A percentile compares a stretch with the other conserved stretches of the same genome.
Evolutionary conservation across 805 yeast species (phyloP).

Genomic region (Saturnispora diversa): DNA sequence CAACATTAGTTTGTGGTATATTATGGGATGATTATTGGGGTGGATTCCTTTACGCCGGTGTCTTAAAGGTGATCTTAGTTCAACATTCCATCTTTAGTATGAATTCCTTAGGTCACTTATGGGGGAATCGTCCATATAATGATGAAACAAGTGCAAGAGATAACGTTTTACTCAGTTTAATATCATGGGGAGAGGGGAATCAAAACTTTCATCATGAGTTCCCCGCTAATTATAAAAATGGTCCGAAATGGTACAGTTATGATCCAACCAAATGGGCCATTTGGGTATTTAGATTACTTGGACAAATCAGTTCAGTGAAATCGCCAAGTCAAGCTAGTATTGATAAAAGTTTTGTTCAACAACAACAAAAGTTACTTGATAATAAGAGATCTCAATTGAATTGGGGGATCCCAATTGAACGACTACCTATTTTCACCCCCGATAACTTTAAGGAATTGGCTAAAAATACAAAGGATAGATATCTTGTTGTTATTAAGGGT

Average conservation of each 20-base stretch:
- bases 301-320: conserved; percentile 51
- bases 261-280: conserved; percentile 86
- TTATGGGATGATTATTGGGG: conserved; percentile 70
- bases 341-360: conserved; percentile 68
- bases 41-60: conserved; percentile 74
- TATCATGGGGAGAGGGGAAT: conserved; percentile 85
- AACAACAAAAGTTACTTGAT: conserved; percentile 75
- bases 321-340: conserved; percentile 51
- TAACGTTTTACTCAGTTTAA: conserved; percentile 51
- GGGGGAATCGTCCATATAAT: conserved; percentile 68
- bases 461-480: conserved; percentile 26
- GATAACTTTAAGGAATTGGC: conserved; percentile 37
- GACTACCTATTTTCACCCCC: conserved; percentile 58
- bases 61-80: conserved; percentile 57
- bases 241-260: conserved; percentile 60
- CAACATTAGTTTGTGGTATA: conserved; percentile 55
- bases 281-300: conserved; percentile 41
- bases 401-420: conserved; percentile 93
- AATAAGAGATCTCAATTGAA: conserved; percentile 66
- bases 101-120: conserved; percentile 76
- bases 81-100: conserved; percentile 76
- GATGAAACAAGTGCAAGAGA: conserved; percentile 67
- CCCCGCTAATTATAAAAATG: conserved; percentile 81
- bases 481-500: conserved; percentile 77
- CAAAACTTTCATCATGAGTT: conserved; percentile 95